These are phyloP conservation scores for Leccinum truebloodii DNA, from an alignment of 768 basidiomycete species.

Conservation along the genomic window DNA sequence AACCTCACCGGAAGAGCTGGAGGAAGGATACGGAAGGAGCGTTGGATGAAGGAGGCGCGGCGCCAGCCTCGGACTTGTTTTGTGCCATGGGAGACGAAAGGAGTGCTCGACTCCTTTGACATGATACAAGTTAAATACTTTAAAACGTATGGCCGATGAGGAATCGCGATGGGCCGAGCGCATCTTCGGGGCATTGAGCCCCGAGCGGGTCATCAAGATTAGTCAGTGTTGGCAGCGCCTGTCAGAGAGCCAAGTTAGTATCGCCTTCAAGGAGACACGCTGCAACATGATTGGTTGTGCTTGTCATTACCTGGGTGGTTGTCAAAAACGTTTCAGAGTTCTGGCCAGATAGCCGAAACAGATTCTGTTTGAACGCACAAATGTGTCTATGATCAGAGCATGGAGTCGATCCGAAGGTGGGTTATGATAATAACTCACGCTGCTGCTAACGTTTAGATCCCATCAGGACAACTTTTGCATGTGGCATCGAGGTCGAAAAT, in stretches of 20 bases:
- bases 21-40: conserved; percentile 42
- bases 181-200: background rate
- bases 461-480: background rate
- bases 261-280: background rate
- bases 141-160: background rate
- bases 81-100: background rate
- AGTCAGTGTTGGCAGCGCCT: background rate
- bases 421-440: background rate
- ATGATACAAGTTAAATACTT: background rate
- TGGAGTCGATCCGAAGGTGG: background rate
- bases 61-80: background rate
- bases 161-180: too few relatives aligned
- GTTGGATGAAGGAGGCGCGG: conserved; percentile 31
- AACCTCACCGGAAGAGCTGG: conserved; percentile 48
- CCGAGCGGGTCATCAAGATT: background rate
- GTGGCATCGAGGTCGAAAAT: too few relatives aligned
- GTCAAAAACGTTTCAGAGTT: background rate
- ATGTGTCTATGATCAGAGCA: background rate
- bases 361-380: background rate
- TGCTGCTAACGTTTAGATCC: background rate
- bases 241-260: background rate
- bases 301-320: background rate
- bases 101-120: background rate
- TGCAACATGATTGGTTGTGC: background rate
- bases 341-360: background rate